These are phyloP conservation scores for Paramecium primaurelia DNA, from an alignment of 73 alveolate genomes.

Conservation along the genomic window DNA sequence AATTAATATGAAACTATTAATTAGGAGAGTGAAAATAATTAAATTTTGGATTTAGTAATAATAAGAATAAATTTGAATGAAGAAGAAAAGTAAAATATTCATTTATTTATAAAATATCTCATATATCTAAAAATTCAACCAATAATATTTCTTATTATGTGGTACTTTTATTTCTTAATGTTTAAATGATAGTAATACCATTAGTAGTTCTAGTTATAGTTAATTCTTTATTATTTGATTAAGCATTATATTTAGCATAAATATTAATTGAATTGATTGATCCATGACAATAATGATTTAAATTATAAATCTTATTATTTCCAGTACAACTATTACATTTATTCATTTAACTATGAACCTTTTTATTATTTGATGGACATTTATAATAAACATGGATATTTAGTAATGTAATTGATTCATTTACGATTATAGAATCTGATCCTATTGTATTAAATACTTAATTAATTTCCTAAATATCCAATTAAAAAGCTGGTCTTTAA, in stretches of 20 bases:
- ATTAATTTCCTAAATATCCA: not conserved
- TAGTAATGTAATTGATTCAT: not conserved
- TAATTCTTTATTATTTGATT: not conserved
- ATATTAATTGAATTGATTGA: not conserved
- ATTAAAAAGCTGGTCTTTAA: not conserved
- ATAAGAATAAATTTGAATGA: too few species aligned
- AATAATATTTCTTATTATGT: not conserved
- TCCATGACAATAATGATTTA: not conserved
- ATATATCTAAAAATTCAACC: not conserved
- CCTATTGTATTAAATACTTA: not conserved
- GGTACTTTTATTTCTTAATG: not conserved
- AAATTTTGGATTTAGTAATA: too few species aligned
- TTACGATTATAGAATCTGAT: not conserved
- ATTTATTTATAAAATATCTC: not conserved
- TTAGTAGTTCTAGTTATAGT: not conserved
- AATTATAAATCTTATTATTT: not conserved
- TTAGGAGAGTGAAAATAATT: too few species aligned
- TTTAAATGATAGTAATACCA: not conserved
- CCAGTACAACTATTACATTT: not conserved
- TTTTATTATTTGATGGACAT: not conserved
- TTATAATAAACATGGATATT: not conserved
- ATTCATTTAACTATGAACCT: not conserved
- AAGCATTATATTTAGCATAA: not conserved
- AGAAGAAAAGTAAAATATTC: too few species aligned
- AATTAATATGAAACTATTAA: too few species aligned